Evolutionary conservation across 2,329 filamentous ascomycete genomes (phyloP).

Genomic region (Pestalotiopsis sp.): DNA sequence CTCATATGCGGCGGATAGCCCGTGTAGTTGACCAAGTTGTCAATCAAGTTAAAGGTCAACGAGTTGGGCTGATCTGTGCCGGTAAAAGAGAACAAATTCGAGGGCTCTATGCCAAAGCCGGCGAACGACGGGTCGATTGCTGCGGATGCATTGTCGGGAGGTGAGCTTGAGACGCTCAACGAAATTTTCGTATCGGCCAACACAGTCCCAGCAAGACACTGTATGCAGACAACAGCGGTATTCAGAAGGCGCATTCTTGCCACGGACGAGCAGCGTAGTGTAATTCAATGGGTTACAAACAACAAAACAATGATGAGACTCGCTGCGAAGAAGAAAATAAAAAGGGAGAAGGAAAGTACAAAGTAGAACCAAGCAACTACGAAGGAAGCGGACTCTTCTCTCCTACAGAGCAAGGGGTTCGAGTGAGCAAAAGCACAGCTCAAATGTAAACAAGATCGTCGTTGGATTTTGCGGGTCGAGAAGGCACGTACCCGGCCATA

Average conservation of each 20-base stretch:
- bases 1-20: slow-evolving; percentile 48
- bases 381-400: too few species aligned
- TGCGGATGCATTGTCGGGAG: slow-evolving; percentile 15
- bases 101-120: slow-evolving; percentile 52
- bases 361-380: too few species aligned
- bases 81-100: slow-evolving; percentile 52
- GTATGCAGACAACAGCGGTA: neutral
- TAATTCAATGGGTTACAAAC: neutral
- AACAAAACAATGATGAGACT: too few species aligned
- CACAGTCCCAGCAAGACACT: neutral
- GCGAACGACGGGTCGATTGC: slow-evolving; percentile 43
- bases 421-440: too few species aligned
- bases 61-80: slow-evolving; percentile 40
- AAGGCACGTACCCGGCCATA: too few species aligned
- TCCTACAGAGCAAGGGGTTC: too few species aligned
- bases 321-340: too few species aligned
- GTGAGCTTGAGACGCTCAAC: slow-evolving; percentile 12
- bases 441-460: too few species aligned
- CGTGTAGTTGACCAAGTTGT: slow-evolving; percentile 48
- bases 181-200: slow-evolving; percentile 25
- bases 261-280: neutral
- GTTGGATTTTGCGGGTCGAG: too few species aligned
- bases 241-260: slow-evolving; percentile 2
- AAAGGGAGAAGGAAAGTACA: too few species aligned
- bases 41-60: slow-evolving; percentile 45